phyloP scores from a whole-genome alignment of 805 yeast genomes.

The Pichia californica region DNA sequence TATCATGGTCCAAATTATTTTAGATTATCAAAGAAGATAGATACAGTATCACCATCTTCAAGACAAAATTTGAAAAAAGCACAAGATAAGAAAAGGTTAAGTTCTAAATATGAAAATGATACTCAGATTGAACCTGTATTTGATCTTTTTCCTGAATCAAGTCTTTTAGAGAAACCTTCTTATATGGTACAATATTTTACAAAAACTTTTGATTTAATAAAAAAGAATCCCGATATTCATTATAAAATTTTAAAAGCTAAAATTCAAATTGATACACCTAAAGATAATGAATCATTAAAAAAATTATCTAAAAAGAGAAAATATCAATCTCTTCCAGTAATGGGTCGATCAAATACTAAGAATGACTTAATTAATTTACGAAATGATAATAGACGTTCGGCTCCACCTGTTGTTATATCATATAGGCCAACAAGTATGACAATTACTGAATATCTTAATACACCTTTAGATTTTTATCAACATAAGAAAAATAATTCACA shows the following conservation, averaged over 20 bases:
- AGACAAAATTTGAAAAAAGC: not conserved
- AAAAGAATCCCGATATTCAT: slow-evolving; percentile 11
- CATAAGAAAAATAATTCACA: slow-evolving; percentile 7
- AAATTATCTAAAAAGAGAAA: slow-evolving; percentile 1
- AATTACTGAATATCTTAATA: slow-evolving; percentile 12
- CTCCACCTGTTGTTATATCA: slow-evolving; percentile 6
- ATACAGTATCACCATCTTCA: no score
- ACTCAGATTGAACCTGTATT: slow-evolving; percentile 11
- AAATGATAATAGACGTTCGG: slow-evolving; percentile 10
- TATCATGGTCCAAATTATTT: slow-evolving; percentile 6
- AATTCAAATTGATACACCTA: not conserved
- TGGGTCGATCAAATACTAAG: not conserved
- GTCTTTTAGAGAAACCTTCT: slow-evolving; percentile 10
- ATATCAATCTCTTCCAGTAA: slow-evolving; percentile 10
- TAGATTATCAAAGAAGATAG: not conserved
- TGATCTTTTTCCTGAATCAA: slow-evolving; percentile 4
- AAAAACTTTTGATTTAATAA: slow-evolving; percentile 9
- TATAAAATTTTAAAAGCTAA: slow-evolving; percentile 13
- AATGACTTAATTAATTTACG: not conserved
- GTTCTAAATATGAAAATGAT: slow-evolving; percentile 1
- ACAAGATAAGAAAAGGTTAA: not conserved
- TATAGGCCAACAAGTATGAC: slow-evolving; percentile 12
- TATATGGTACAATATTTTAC: slow-evolving; percentile 14
- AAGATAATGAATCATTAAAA: not conserved
- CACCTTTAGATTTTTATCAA: slow-evolving; percentile 12